Base-by-base conservation (phyloP, 306 rosid genomes). In the Parietaria judaica region DNA sequence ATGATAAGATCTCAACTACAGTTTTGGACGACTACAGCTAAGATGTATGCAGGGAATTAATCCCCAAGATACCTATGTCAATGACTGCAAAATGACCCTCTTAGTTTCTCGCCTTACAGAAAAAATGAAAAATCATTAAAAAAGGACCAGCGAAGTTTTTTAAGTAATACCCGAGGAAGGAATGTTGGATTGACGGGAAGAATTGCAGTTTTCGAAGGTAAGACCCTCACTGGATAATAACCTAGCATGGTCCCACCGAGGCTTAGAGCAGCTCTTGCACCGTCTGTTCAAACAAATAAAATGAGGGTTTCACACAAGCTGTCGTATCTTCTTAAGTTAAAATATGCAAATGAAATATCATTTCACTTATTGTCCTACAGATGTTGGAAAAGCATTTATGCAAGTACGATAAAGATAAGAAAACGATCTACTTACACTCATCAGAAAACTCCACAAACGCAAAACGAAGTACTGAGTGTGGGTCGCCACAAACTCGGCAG, bases 111-210 rank as follows among this genome's bases (percentile, higher is more conserved):
- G 3, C 45, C 45, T 14, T 2, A n/a, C 31, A 31, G 60, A 61
- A 41, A 61, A 31, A 63, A 65, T 36, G 43, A 56, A 35, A 23
- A 23, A 23, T 23, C 31, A 23, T 23, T 23, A 23, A 23, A n/a
- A n/a, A 56, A 51, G 34, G 34, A 39, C 14, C 45, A 51, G 68
- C 17, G 54, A 51, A 55, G 43, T 54, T 48, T 55, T 9, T 52
- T 39, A 52, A 57, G 43, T 64, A 79, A 56, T 83, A 91, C 98
- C 92, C 88, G 81, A 67, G 97, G 97, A 58, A 90, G 96, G 79
- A 87, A 90, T 48, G 97, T 83, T 53, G 97, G 97, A 75, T 90
- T 90, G 76, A 90, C 97, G 34, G 97, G 97, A 78, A 90, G 97
- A 62, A 90, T 90, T 53, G 97, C 96, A 71, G 97, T 90, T 81